A percentile compares a stretch with the other conserved stretches of the same genome.
These are phyloP conservation scores for Drechmeria coniospora DNA, from an alignment of 2,329 filamentous ascomycete genomes.

Conservation along the genomic window DNA sequence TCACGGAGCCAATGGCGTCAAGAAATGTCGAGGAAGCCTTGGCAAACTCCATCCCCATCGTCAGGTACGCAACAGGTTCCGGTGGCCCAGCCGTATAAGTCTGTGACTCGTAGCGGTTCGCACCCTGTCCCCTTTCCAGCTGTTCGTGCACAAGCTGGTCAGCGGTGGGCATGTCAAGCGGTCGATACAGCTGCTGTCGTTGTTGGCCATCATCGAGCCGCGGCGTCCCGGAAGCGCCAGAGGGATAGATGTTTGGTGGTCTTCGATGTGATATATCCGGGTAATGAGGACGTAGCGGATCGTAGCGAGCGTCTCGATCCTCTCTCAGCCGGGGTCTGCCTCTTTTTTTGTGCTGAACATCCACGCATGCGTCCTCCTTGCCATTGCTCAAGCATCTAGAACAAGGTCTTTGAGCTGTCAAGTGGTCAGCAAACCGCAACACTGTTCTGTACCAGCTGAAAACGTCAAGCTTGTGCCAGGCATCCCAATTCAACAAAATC, in stretches of 20 bases:
- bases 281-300: conserved; percentile 29
- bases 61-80: conserved; percentile 42
- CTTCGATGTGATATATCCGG: conserved; percentile 31
- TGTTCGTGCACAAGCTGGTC: conserved; percentile 28
- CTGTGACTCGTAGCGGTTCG: conserved; percentile 31
- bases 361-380: conserved; percentile 66
- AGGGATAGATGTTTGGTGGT: conserved; percentile 34
- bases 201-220: conserved; percentile 31
- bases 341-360: conserved; percentile 76
- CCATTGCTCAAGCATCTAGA: conserved; percentile 63
- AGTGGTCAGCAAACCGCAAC: conserved; percentile 24
- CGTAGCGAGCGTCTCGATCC: conserved; percentile 46
- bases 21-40: conserved; percentile 40
- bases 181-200: conserved; percentile 32
- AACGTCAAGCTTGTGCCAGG: not conserved
- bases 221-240: conserved; percentile 24
- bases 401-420: conserved; percentile 57
- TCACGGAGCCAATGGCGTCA: conserved; percentile 35
- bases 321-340: conserved; percentile 65
- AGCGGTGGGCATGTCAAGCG: conserved; percentile 38
- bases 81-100: conserved; percentile 23
- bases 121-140: conserved; percentile 38
- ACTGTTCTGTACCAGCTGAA: too few species aligned
- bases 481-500: not conserved
- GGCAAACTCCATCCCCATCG: conserved; percentile 40